These are phyloP conservation scores for Grigorovia jiainica DNA, from an alignment of 805 yeast genomes.

Conservation along the genomic window DNA sequence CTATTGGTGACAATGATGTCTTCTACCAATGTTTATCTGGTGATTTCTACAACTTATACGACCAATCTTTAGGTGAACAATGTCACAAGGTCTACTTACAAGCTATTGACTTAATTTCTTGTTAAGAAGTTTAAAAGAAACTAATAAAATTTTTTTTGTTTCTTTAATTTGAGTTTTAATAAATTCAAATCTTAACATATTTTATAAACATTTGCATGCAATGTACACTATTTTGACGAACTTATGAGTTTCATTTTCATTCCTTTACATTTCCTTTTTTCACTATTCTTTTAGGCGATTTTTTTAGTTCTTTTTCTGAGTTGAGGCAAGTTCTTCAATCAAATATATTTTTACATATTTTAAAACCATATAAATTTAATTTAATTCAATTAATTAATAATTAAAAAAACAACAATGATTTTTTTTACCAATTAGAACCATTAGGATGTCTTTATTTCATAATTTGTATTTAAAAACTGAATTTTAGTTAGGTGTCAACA, in stretches of 20 bases:
- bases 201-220: not conserved
- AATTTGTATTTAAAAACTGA: too few species aligned
- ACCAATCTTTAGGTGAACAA: constrained; percentile 48
- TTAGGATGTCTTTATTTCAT: too few species aligned
- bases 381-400: too few species aligned
- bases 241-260: not conserved
- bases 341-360: too few species aligned
- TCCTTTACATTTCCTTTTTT: constrained; percentile 1
- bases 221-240: not conserved
- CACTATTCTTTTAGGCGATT: not conserved
- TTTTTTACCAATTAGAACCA: too few species aligned
- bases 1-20: constrained; percentile 49
- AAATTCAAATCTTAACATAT: not conserved
- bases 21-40: constrained; percentile 73
- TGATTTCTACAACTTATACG: constrained; percentile 69
- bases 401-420: too few species aligned
- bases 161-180: not conserved
- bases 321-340: not conserved
- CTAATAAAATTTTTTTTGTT: not conserved
- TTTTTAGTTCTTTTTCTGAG: not conserved
- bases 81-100: constrained; percentile 54
- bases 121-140: constrained; percentile 29
- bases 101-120: constrained; percentile 47
- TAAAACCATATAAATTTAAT: too few species aligned
- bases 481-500: too few species aligned